Evolutionary conservation across 1,284 basidiomycete genomes (phyloP).

Genomic region (Ustilago curta): DNA sequence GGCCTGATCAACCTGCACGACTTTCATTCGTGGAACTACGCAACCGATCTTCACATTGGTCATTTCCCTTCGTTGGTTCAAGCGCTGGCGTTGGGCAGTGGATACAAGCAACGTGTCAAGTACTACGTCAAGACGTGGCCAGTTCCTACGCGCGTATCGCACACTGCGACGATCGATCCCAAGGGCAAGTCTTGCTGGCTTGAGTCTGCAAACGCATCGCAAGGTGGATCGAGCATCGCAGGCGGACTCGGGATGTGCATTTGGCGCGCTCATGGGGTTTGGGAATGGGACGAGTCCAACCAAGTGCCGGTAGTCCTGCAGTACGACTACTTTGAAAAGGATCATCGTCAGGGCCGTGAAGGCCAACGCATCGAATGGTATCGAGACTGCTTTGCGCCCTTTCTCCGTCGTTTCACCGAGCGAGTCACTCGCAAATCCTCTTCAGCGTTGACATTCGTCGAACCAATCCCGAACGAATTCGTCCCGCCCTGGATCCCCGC

Average conservation of each 20-base stretch:
- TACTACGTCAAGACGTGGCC: conserved; percentile 67
- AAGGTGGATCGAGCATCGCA: conserved; percentile 70
- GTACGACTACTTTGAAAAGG: conserved; percentile 84
- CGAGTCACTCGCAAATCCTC: conserved; percentile 27
- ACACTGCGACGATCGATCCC: conserved; percentile 56
- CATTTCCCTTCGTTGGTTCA: conserved; percentile 73
- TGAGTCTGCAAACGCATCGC: not conserved
- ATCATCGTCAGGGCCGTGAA: conserved; percentile 46
- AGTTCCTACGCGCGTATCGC: conserved; percentile 61
- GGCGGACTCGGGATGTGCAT: conserved; percentile 73
- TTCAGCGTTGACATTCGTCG: conserved; percentile 47
- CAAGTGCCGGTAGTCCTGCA: conserved; percentile 80
- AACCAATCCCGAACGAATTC: conserved; percentile 69
- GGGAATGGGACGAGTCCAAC: conserved; percentile 84
- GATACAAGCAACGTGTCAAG: conserved; percentile 73
- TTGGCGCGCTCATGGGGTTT: conserved; percentile 93
- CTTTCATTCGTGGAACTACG: conserved; percentile 86
- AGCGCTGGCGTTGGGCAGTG: conserved; percentile 57
- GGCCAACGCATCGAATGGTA: conserved; percentile 64
- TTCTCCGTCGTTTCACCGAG: conserved; percentile 46
- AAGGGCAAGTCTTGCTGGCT: conserved; percentile 55
- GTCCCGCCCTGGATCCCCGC: conserved; percentile 60
- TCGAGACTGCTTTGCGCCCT: conserved; percentile 65
- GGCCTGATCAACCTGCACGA: conserved; percentile 88
- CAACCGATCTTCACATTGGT: conserved; percentile 90